phyloP scores from a whole-genome alignment of 2,329 filamentous ascomycete genomes.

The Elsinoe arachidis region DNA sequence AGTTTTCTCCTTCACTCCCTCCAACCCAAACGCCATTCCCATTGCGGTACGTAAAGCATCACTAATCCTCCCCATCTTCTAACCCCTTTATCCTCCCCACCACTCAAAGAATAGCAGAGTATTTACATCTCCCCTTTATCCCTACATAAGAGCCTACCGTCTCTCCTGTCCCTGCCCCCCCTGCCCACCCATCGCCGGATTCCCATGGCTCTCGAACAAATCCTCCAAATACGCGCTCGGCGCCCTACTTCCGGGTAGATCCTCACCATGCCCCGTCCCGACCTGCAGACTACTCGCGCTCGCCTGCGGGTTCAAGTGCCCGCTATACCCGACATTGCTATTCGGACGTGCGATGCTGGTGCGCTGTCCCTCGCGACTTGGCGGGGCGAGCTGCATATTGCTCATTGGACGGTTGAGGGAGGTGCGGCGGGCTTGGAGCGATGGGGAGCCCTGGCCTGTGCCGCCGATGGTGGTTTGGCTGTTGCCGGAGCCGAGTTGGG shows the following conservation, averaged over 20 bases:
- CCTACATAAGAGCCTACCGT: too few species aligned
- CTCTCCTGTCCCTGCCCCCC: neutral
- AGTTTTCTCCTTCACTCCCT: too few species aligned
- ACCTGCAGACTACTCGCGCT: constrained; percentile 31
- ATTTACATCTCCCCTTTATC: neutral
- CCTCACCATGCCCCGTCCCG: constrained; percentile 36
- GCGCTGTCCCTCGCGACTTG: constrained; percentile 15
- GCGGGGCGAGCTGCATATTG: constrained; percentile 12
- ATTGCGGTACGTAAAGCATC: neutral
- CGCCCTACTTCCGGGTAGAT: constrained; percentile 59
- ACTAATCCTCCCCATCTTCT: neutral
- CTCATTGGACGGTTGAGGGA: constrained; percentile 16
- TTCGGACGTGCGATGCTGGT: constrained; percentile 10
- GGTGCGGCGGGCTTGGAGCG: constrained; percentile 24
- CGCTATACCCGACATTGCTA: neutral
- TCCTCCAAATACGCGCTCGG: constrained; percentile 89
- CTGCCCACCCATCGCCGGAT: constrained; percentile 11
- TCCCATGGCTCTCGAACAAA: constrained; percentile 66
- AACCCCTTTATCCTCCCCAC: neutral
- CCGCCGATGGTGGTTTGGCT: constrained; percentile 38
- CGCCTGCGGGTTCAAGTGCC: constrained; percentile 23
- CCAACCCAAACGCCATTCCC: too few species aligned
- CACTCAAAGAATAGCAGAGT: neutral
- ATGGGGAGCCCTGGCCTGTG: constrained; percentile 23
- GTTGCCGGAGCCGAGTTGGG: constrained; percentile 35